phyloP scores from a whole-genome alignment of 805 yeast genomes.

The Kodamaea leandrae region DNA sequence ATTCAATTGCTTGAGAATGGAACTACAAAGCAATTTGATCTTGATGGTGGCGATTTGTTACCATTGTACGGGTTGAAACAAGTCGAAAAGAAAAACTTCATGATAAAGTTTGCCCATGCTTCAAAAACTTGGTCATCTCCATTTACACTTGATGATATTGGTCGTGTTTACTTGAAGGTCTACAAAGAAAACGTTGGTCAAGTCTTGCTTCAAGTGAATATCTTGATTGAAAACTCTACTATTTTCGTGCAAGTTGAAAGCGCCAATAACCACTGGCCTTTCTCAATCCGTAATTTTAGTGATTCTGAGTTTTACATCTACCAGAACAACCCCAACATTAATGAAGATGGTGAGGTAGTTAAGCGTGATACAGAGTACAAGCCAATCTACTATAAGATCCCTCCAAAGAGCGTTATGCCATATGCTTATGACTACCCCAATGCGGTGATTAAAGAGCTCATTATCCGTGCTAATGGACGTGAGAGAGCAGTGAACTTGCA shows the following conservation, averaged over 20 bases:
- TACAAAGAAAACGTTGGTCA: constrained; percentile 64
- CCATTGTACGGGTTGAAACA: constrained; percentile 68
- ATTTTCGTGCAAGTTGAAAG: constrained; percentile 71
- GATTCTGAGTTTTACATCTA: constrained; percentile 82
- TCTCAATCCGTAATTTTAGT: constrained; percentile 84
- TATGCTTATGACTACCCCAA: constrained; percentile 98
- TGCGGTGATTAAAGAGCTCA: constrained; percentile 76
- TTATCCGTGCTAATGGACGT: constrained; percentile 66
- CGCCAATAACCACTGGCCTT: constrained; percentile 88
- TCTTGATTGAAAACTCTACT: constrained; percentile 76
- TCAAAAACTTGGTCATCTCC: constrained; percentile 82
- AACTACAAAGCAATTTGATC: constrained; percentile 46
- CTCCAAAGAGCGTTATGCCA: constrained; percentile 93
- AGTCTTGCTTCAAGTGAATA: constrained; percentile 65
- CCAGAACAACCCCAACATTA: constrained; percentile 75
- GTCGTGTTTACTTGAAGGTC: constrained; percentile 73
- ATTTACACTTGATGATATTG: constrained; percentile 78
- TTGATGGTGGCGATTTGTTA: constrained; percentile 45
- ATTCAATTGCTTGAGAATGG: constrained; percentile 69
- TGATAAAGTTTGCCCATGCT: constrained; percentile 55
- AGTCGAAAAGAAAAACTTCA: constrained; percentile 55
- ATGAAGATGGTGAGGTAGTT: constrained; percentile 58
- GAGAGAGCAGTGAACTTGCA: constrained; percentile 82
- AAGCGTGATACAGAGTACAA: constrained; percentile 56
- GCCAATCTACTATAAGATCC: constrained; percentile 78